Evolutionary conservation across 805 yeast species (phyloP), one percentile per base, ranked within the genome.

Genomic region (Metschnikowia shivogae): DNA sequence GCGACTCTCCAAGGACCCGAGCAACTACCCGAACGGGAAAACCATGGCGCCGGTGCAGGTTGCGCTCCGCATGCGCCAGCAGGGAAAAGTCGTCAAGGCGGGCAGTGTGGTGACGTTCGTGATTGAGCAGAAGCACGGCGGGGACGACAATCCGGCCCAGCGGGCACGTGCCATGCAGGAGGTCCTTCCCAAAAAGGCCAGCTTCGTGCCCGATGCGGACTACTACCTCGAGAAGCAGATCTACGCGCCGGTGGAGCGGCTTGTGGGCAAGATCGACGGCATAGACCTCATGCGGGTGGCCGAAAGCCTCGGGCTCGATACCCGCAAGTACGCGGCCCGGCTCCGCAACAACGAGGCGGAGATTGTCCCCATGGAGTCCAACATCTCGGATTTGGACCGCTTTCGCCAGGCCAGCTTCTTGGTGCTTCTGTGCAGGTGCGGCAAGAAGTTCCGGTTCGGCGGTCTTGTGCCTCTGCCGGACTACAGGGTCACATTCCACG

Each of bases 31-130:
- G 2, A 82, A 81, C 52, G 90, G 86, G 20, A 86, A 86, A 52
- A 77, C 79, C 36, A 81, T 84, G 81, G 93, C 96, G 45, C 70
- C 77, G 4, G 96, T 93, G 12, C 93, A 85, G 61, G 97, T 89
- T 31, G 99, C 98, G 0, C 68, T 88, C 48, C 76, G 93, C 55
- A 73, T 88, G 65, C 71, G 86, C 53, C 78, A 76, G n/a, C 83
- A 81, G 48, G 97, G 98, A 30, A 90, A 89, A 57, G 83, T 86
- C 31, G 78, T 93, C 41, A 83, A 82, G 52, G 95, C 95, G 0
- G 96, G 96, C 17, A 85, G 84, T 55, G 97, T 93, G 39, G 84
- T 93, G 32, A 85, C 97, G 0, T 93, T 76, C 68, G 85, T 93
- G 36, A 82, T 93, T 30, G 80, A 95, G 1, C 64, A 66, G 0